Evolutionary conservation across 306 rosid genomes (phyloP), one percentile per base, ranked within the genome.

Genomic region (Datisca glomerata): DNA sequence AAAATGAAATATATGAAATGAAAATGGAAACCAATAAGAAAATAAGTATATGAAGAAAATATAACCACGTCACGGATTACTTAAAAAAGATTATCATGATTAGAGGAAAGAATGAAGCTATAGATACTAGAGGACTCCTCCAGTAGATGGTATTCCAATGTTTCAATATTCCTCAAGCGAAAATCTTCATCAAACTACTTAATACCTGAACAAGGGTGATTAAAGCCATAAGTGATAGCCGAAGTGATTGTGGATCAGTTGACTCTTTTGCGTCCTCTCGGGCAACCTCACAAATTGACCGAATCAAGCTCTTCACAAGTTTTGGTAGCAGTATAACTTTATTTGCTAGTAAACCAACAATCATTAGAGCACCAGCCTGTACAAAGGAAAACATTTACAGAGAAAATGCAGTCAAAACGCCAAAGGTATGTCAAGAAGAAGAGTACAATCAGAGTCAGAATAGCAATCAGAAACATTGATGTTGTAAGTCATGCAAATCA

Each of bases 361-460:
- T 76, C 93, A 89, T 83, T 74, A 89, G 41, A 43, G 93, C 86
- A 49, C 89, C 86, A 45, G 97, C 97, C 97, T 89, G 47, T 35
- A 59, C 24, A 55, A 16, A 52, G n/a, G n/a, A n/a, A 53, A 43
- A 53, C 17, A 37, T 25, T 41, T 8, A 24, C 11, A 8, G 13
- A 56, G 12, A 49, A 15, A 15, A 12, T 49, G 44, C 43, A 44
- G 21, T 39, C 19, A n/a, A n/a, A n/a, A 27, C 35, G 16, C 21
- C 37, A 37, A 50, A 15, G 35, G n/a, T 21, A 0, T 1, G 6
- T 12, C 41, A 36, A 15, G 18, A 16, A 36, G 18, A 36, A 36
- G 13, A 36, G 8, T 4, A 25, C 4, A 36, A 34, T 32, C 45
- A 33, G 18, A 44, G 11, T 22, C 12, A 51, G 21, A 24, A 8